Conservation (phyloP, 306 rosid species). For the Trifolium repens region DNA sequence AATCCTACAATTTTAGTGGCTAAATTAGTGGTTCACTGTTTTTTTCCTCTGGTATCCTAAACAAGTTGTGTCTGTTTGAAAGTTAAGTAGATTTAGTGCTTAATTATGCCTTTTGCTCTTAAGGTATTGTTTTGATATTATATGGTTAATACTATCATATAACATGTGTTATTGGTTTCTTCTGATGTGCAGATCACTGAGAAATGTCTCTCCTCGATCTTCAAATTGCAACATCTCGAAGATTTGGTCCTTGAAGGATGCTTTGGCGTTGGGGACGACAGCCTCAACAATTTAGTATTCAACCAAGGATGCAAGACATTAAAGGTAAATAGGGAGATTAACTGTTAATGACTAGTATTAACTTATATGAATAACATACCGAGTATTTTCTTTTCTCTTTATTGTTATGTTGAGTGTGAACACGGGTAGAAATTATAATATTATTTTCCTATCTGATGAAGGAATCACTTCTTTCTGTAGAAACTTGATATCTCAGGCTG, state of each 20-base stretch:
- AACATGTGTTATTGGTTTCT: slow-evolving; percentile 16
- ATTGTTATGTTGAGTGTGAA: no score
- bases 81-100: slow-evolving; percentile 31
- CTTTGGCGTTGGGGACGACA: slow-evolving; percentile 74
- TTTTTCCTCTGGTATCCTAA: neutral
- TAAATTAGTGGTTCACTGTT: neutral
- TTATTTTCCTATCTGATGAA: no score
- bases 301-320: slow-evolving; percentile 74
- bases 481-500: slow-evolving; percentile 87
- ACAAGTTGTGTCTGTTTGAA: neutral
- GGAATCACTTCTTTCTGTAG: slow-evolving; percentile 49
- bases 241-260: slow-evolving; percentile 93
- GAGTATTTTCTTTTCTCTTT: no score
- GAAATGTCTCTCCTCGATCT: slow-evolving; percentile 76
- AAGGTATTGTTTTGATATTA: slow-evolving; percentile 8
- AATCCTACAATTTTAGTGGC: neutral
- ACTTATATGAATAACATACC: no score
- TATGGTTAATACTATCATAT: slow-evolving; percentile 23
- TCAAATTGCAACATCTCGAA: slow-evolving; percentile 75
- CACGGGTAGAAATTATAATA: no score
- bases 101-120: slow-evolving; percentile 16
- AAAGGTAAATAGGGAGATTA: slow-evolving; percentile 58
- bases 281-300: slow-evolving; percentile 57
- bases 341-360: neutral
- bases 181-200: slow-evolving; percentile 72